Percentiles rank a stretch among this genome's conserved stretches.
Evolutionary conservation across 2,329 filamentous ascomycete genomes (phyloP).

Genomic region (Fusarium xyrophilum): DNA sequence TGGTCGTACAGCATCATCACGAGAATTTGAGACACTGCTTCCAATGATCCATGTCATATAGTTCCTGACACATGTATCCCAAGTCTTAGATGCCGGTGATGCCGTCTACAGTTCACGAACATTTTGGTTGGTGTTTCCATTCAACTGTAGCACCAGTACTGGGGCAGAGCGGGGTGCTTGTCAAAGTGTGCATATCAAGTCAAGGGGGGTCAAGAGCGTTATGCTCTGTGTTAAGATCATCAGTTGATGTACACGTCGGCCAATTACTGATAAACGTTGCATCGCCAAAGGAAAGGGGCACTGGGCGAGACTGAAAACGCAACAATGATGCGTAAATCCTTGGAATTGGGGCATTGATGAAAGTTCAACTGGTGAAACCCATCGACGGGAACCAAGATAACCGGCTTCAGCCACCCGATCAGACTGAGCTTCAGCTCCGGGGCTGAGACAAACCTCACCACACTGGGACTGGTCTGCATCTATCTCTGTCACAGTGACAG

Average conservation of each 20-base stretch:
- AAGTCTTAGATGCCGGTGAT: conserved; percentile 8
- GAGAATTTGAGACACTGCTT: conserved; percentile 21
- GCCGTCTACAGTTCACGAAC: conserved; percentile 1
- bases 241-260: neutral
- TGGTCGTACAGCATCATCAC: conserved; percentile 20
- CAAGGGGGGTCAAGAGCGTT: conserved; percentile 1
- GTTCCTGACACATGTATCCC: conserved; percentile 17
- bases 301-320: neutral
- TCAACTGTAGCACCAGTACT: neutral
- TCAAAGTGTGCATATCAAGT: conserved; percentile 1
- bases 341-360: conserved; percentile 19
- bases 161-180: neutral
- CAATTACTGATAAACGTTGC: conserved; percentile 9
- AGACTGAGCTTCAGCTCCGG: conserved; percentile 25
- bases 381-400: conserved; percentile 30
- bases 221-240: conserved; percentile 22
- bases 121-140: conserved; percentile 1
- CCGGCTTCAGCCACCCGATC: conserved; percentile 28
- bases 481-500: conserved; percentile 2
- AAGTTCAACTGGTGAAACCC: conserved; percentile 26
- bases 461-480: neutral
- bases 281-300: conserved; percentile 2
- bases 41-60: neutral
- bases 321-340: neutral
- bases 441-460: conserved; percentile 11